phyloP scores from a whole-genome alignment of 1,139 yeast species.

The Diutina ranongensis region DNA sequence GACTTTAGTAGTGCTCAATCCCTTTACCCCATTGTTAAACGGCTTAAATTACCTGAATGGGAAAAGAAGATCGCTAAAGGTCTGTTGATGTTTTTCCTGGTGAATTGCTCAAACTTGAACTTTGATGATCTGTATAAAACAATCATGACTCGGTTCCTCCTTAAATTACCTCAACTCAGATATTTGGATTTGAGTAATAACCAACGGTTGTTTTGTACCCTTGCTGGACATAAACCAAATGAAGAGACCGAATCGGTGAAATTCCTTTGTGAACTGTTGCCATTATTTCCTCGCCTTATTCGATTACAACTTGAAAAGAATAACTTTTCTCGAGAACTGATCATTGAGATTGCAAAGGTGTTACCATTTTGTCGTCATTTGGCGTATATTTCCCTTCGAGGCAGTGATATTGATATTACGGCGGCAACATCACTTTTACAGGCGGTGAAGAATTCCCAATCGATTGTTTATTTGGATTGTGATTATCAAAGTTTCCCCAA shows the following conservation, averaged over 20 bases:
- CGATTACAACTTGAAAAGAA: slow-evolving; percentile 56
- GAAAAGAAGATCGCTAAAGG: slow-evolving; percentile 14
- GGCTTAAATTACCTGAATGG: slow-evolving; percentile 14
- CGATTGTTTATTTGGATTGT: slow-evolving; percentile 29
- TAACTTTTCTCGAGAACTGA: slow-evolving; percentile 31
- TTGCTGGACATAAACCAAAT: slow-evolving; percentile 3
- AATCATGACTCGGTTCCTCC: slow-evolving; percentile 20
- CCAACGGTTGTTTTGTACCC: slow-evolving; percentile 35
- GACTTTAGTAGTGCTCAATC: slow-evolving; percentile 35
- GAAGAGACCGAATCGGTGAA: slow-evolving; percentile 15
- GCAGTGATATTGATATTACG: slow-evolving; percentile 40
- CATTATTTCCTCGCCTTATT: slow-evolving; percentile 43
- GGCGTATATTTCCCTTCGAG: slow-evolving; percentile 48
- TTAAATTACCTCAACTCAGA: slow-evolving; percentile 39
- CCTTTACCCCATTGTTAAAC: slow-evolving; percentile 18
- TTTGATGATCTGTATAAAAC: slow-evolving; percentile 23
- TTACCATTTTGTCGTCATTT: slow-evolving; percentile 50
- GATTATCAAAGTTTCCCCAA: slow-evolving; percentile 28
- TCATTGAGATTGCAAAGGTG: slow-evolving; percentile 47
- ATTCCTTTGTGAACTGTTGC: slow-evolving; percentile 42
- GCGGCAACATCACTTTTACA: slow-evolving; percentile 30
- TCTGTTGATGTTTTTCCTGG: slow-evolving; percentile 31
- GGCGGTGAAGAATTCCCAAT: slow-evolving; percentile 28
- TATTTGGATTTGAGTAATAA: slow-evolving; percentile 63
- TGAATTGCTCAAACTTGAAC: slow-evolving; percentile 38